Evolutionary conservation across 1,139 yeast species (phyloP), one percentile per base, ranked within the genome.

Genomic region (Entelexis paramagnoliae): DNA sequence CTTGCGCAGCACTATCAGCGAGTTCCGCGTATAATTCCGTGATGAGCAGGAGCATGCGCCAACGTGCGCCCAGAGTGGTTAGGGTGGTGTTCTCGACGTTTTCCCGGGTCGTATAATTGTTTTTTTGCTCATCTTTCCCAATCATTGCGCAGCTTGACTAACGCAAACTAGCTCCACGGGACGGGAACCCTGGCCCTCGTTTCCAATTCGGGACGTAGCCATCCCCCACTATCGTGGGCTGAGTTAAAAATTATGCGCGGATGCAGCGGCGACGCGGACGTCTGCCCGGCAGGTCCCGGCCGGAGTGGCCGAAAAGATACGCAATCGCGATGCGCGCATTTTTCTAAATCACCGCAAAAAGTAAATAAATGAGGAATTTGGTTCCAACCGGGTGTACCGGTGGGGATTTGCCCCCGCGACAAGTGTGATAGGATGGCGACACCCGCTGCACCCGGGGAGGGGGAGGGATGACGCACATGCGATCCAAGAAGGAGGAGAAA

Each of bases 61-160:
- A 28, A n/a, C 43, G 22, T 40, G 43, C 43, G 30, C 33, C 22
- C 9, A 10, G 8, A 26, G 24, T 16, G 43, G 43, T 16, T 24
- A 26, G 43, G 43, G 43, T 9, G 10, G 13, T 9, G 10, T 22
- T 5, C n/a, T 35, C n/a, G 41, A 38, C 41, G 28, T 38, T 28
- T 40, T 28, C 20, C 33, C 28, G 16, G 33, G 26, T 40, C 33
- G 33, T 40, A n/a, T 24, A 16, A 20, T 26, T 40, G 33, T 26
- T 26, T 40, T 39, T 40, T 40, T 26, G 43, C 43, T 40, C 26
- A 2, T 6, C 43, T 40, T 7, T 26, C 43, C 33, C 43, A 40
- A 40, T 40, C 22, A 40, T 40, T 40, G 43, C 43, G 43, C 42
- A 24, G 42, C 33, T 40, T 40, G 43, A 40, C 43, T 40, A 40